Conservation (phyloP, 768 basidiomycete genomes). For the Xanthoconium stramineum region DNA sequence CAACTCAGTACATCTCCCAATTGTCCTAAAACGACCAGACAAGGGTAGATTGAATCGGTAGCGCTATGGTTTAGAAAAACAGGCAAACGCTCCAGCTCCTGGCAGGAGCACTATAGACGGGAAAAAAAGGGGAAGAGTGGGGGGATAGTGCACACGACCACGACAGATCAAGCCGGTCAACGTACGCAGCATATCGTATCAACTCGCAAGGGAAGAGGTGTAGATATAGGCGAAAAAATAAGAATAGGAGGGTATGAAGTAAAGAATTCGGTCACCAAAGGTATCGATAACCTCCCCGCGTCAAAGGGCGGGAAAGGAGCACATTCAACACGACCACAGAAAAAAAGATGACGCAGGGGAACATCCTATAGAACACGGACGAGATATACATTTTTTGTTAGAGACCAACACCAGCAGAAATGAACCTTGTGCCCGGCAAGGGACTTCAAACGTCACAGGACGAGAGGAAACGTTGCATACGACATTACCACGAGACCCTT, state of each 20-base stretch:
- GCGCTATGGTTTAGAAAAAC: slow-evolving; percentile 3
- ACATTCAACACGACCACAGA: slow-evolving; percentile 6
- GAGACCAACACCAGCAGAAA: background rate
- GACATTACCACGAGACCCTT: background rate
- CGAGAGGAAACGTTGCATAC: background rate
- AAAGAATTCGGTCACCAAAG: slow-evolving; percentile 10
- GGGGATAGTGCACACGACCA: background rate
- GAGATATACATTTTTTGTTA: slow-evolving; percentile 17
- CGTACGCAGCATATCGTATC: background rate
- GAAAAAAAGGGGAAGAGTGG: no score
- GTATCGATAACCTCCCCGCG: slow-evolving; percentile 20
- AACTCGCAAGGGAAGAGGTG: background rate
- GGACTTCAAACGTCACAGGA: background rate
- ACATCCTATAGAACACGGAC: slow-evolving; percentile 10
- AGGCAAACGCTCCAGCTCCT: slow-evolving; percentile 21
- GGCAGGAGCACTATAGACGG: slow-evolving; percentile 7
- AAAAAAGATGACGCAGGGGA: background rate
- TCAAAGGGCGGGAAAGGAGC: background rate
- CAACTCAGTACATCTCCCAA: no score
- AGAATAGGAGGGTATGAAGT: slow-evolving; percentile 18
- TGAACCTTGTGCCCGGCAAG: background rate
- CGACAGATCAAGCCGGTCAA: background rate
- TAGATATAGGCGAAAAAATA: background rate
- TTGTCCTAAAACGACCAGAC: background rate
- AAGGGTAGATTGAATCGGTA: background rate